phyloP scores from a whole-genome alignment of 306 rosid genomes.

The Canavalia gladiata region DNA sequence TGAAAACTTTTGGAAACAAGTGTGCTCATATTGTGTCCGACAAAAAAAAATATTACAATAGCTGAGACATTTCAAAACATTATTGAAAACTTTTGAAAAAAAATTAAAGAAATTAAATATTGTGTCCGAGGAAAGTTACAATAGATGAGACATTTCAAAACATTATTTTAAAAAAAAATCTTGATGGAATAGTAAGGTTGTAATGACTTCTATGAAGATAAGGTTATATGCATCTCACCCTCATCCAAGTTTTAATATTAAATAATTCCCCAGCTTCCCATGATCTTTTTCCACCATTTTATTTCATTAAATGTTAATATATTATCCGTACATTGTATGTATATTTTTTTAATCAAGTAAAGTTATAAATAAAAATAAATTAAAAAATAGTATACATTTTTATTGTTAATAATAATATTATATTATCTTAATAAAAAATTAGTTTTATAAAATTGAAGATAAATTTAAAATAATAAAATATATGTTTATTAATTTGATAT shows the following conservation, averaged over 20 bases:
- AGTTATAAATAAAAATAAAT: no score
- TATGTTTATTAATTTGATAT: no score
- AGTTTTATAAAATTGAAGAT: no score
- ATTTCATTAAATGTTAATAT: not conserved
- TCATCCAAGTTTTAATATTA: not conserved
- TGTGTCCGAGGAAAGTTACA: not conserved
- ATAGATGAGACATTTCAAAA: not conserved
- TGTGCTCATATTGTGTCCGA: not conserved
- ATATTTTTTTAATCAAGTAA: no score
- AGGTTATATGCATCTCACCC: not conserved
- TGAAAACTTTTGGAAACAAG: not conserved
- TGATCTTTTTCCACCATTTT: not conserved
- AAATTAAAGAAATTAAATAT: not conserved
- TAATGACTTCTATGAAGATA: not conserved
- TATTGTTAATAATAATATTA: no score
- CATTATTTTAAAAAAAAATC: not conserved
- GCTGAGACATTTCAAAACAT: not conserved
- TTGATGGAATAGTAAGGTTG: not conserved
- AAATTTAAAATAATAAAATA: no score
- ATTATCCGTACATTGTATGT: no score
- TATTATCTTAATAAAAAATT: no score
- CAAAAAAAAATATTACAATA: not conserved
- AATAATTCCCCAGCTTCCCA: not conserved
- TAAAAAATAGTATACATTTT: no score
- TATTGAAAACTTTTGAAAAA: not conserved